phyloP scores from a whole-genome alignment of 2,329 filamentous ascomycete species.

The Pseudocercospora crystallina region DNA sequence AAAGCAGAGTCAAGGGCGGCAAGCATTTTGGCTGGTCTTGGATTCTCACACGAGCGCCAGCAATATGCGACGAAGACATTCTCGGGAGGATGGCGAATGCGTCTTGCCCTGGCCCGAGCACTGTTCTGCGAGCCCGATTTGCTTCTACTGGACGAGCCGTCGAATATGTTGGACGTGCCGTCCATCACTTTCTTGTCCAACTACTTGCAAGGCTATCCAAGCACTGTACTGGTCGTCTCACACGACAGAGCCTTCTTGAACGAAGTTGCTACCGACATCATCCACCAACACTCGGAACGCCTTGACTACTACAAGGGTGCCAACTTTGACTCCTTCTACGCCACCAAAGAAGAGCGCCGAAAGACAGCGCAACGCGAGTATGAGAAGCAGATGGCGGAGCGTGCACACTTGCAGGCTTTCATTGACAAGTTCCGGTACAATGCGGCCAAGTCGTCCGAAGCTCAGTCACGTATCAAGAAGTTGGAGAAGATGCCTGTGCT shows the following conservation, averaged over 20 bases:
- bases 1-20: constrained; percentile 95
- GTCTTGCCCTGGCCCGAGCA: constrained; percentile 87
- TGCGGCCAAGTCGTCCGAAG: constrained; percentile 96
- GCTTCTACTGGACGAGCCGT: constrained; percentile 95
- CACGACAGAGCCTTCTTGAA: constrained; percentile 99
- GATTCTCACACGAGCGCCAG: constrained; percentile 91
- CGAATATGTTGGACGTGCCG: constrained; percentile 63
- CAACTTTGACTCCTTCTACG: constrained; percentile 96
- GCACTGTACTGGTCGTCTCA: constrained; percentile 91
- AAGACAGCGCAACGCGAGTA: constrained; percentile 97
- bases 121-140: constrained; percentile 98
- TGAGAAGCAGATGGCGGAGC: constrained; percentile 94
- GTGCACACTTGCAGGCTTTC: constrained; percentile 92
- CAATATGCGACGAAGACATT: constrained; percentile 95
- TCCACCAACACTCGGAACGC: constrained; percentile 95
- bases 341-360: constrained; percentile 92
- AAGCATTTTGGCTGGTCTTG: constrained; percentile 93
- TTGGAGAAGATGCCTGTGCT: constrained; percentile 94
- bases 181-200: constrained; percentile 97
- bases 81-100: constrained; percentile 99
- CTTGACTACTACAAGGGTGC: constrained; percentile 98
- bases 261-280: constrained; percentile 98
- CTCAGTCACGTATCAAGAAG: constrained; percentile 98
- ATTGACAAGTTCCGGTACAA: constrained; percentile 99
- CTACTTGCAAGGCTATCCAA: constrained; percentile 91